These are phyloP conservation scores for Cercophora newfieldiana DNA, from an alignment of 495 filamentous ascomycete genomes.

Conservation along the genomic window DNA sequence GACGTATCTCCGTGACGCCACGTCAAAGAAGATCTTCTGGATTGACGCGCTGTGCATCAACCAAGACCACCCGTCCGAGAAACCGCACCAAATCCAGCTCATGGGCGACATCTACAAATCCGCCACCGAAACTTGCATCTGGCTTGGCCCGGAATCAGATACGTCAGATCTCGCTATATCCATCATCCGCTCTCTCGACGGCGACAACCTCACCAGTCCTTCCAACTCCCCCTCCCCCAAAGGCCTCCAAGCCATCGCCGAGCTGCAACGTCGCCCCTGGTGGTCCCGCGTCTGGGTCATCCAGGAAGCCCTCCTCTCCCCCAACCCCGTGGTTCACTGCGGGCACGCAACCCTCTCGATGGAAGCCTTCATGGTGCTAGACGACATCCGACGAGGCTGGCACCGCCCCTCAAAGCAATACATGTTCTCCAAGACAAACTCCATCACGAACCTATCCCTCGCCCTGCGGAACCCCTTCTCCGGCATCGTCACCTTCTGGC, in stretches of 20 bases:
- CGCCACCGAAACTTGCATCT: not conserved
- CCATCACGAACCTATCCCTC: not conserved
- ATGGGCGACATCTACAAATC: not conserved
- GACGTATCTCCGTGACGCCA: not conserved
- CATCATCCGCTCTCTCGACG: constrained; percentile 1
- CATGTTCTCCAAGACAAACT: not conserved
- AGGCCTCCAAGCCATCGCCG: not conserved
- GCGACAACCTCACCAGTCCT: not conserved
- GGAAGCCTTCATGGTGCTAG: constrained; percentile 2
- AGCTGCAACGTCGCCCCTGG: not conserved
- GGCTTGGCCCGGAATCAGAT: not conserved
- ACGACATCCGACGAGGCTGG: constrained; percentile 6
- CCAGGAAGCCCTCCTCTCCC: constrained; percentile 5
- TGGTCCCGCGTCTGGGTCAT: constrained; percentile 9
- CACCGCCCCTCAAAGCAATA: not conserved
- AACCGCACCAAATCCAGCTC: not conserved
- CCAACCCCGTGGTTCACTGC: not conserved
- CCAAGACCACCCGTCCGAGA: not conserved
- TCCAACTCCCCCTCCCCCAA: not conserved
- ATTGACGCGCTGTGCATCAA: constrained; percentile 3
- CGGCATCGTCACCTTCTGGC: constrained; percentile 5
- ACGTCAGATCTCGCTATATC: not conserved
- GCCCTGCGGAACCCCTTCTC: not conserved
- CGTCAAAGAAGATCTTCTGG: not conserved
- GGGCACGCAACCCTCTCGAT: not conserved